phyloP scores from a whole-genome alignment of 179 eudicot genomes.

The Kewa caespitosa region DNA sequence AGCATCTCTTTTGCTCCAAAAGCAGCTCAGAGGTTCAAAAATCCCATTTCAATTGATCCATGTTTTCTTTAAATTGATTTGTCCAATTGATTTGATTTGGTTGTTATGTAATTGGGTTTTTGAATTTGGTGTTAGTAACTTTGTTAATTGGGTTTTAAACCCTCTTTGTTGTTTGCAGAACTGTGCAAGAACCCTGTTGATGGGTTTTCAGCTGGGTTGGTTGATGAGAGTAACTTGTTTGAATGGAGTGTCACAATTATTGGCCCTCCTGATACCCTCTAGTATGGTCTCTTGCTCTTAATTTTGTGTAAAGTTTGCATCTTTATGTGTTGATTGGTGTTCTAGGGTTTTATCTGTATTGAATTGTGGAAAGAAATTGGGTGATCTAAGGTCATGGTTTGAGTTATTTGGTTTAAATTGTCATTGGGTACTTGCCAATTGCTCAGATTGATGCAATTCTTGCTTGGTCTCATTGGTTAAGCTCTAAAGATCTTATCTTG shows the following conservation, averaged over 20 bases:
- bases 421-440: constrained; percentile 9
- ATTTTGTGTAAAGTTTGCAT: constrained; percentile 7
- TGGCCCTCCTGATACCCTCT: constrained; percentile 83
- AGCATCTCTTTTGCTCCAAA: constrained; percentile 49
- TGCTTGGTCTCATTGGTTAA: not conserved
- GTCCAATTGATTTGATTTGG: not conserved
- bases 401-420: not conserved
- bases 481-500: constrained; percentile 3
- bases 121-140: not conserved
- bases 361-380: constrained; percentile 7
- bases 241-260: constrained; percentile 87
- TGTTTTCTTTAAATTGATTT: not conserved
- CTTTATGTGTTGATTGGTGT: constrained; percentile 6
- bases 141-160: not conserved
- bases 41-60: constrained; percentile 17
- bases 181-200: constrained; percentile 75
- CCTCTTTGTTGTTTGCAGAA: constrained; percentile 47
- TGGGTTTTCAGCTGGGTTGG: constrained; percentile 88
- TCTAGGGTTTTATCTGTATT: constrained; percentile 9
- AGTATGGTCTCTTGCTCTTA: constrained; percentile 38
- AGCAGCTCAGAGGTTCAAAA: constrained; percentile 48
- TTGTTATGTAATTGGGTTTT: constrained; percentile 11
- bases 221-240: constrained; percentile 65
- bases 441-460: not conserved
- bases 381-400: constrained; percentile 11